phyloP scores from a whole-genome alignment of 1,284 basidiomycete species.

The Cutaneotrichosporon cavernicola region DNA sequence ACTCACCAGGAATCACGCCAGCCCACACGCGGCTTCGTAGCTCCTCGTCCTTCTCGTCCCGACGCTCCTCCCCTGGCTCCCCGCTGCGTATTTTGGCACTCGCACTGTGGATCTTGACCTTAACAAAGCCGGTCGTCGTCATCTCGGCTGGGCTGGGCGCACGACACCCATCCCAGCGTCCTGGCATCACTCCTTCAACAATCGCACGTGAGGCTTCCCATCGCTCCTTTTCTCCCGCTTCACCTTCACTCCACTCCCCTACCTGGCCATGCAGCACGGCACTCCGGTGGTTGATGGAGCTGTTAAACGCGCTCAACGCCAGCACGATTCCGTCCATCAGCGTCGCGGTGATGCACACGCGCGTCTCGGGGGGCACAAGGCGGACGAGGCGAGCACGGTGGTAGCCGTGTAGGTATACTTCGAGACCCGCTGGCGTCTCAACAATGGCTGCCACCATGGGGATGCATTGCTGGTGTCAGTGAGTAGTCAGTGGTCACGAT shows the following conservation, averaged over 20 bases:
- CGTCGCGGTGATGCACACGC: constrained; percentile 37
- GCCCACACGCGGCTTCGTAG: constrained; percentile 29
- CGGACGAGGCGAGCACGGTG: constrained; percentile 35
- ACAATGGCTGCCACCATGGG: constrained; percentile 17
- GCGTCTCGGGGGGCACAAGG: constrained; percentile 31
- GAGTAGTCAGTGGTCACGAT: not conserved
- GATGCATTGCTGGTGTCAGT: constrained; percentile 17
- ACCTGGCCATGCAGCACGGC: constrained; percentile 40
- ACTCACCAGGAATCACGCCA: constrained; percentile 30
- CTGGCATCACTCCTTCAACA: constrained; percentile 31
- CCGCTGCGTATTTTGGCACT: constrained; percentile 34
- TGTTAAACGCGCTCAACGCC: constrained; percentile 34
- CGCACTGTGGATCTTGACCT: constrained; percentile 34
- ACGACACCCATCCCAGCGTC: constrained; percentile 32
- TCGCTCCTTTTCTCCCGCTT: not conserved
- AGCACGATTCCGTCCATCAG: constrained; percentile 41
- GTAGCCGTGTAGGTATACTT: constrained; percentile 27
- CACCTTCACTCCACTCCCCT: constrained; percentile 23
- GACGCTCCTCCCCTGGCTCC: constrained; percentile 31
- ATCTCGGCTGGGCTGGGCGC: constrained; percentile 31
- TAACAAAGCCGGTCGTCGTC: constrained; percentile 35
- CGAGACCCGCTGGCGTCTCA: not conserved
- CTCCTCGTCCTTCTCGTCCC: constrained; percentile 26
- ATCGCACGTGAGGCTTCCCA: constrained; percentile 19
- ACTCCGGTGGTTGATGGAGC: constrained; percentile 39